phyloP scores from a whole-genome alignment of 1,284 basidiomycete species.

The Somion occarium region DNA sequence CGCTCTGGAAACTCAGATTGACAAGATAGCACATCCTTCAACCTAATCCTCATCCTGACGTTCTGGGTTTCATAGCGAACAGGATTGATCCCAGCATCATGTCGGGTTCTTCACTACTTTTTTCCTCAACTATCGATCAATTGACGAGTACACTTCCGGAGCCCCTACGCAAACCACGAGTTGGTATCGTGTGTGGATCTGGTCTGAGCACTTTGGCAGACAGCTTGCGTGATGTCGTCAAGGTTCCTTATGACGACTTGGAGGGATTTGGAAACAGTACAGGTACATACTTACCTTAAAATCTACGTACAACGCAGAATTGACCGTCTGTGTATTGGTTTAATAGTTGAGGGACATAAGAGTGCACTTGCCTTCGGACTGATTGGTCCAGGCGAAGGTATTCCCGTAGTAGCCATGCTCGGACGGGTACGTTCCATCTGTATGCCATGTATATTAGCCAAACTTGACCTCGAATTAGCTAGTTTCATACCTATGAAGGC shows the following conservation, averaged over 20 bases:
- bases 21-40: too few relatives aligned
- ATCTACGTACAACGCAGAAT: neutral
- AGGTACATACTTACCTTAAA: constrained; percentile 37
- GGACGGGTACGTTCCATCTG: constrained; percentile 52
- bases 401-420: constrained; percentile 82
- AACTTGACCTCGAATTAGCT: constrained; percentile 12
- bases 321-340: neutral
- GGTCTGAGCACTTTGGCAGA: constrained; percentile 65
- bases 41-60: too few relatives aligned
- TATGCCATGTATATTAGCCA: neutral
- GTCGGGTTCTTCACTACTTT: constrained; percentile 20
- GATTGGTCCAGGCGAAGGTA: constrained; percentile 49
- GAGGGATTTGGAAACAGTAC: constrained; percentile 73
- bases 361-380: constrained; percentile 76
- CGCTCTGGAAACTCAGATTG: too few relatives aligned
- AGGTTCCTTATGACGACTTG: constrained; percentile 56
- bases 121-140: constrained; percentile 34
- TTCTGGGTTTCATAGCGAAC: too few relatives aligned
- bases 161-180: constrained; percentile 46
- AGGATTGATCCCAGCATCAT: neutral
- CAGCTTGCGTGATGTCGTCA: constrained; percentile 47
- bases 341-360: constrained; percentile 67
- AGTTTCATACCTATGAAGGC: constrained; percentile 86
- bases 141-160: constrained; percentile 36
- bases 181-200: constrained; percentile 79